Percentiles rank a stretch among this genome's conserved stretches.
Evolutionary conservation across 257 asterid genomes (phyloP).

Genomic region (Ocimum tenuiflorum): DNA sequence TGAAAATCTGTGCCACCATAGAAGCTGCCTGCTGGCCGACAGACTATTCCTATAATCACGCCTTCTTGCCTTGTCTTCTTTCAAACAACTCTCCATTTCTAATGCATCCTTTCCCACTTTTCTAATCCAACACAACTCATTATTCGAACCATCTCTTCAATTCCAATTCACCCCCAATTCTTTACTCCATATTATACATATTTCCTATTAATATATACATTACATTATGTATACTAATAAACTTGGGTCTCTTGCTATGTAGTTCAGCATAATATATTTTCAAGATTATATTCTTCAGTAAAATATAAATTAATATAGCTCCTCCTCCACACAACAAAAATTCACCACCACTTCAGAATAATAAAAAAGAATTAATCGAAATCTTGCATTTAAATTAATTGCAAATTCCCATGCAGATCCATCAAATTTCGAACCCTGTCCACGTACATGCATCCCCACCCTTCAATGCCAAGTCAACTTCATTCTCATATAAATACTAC

Average conservation of each 20-base stretch:
- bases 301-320: no score
- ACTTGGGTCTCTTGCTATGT: no score
- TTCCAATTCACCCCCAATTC: conserved; percentile 19
- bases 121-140: conserved; percentile 27
- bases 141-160: conserved; percentile 29
- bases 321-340: no score
- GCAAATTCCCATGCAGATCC: conserved; percentile 52
- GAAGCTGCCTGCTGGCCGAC: conserved; percentile 31
- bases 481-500: conserved; percentile 20
- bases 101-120: conserved; percentile 28
- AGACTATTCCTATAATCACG: conserved; percentile 35
- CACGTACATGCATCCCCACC: conserved; percentile 33
- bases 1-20: conserved; percentile 9
- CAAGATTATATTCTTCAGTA: no score
- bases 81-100: conserved; percentile 30
- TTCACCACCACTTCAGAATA: no score
- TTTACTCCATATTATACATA: background rate
- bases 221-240: no score
- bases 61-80: conserved; percentile 44
- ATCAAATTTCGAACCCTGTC: conserved; percentile 40
- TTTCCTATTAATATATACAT: no score
- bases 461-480: conserved; percentile 16
- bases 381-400: background rate
- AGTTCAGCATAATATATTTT: no score
- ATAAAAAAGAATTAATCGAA: no score